Evolutionary conservation across 257 asterid genomes (phyloP).

Genomic region (Fraxinus anomala): DNA sequence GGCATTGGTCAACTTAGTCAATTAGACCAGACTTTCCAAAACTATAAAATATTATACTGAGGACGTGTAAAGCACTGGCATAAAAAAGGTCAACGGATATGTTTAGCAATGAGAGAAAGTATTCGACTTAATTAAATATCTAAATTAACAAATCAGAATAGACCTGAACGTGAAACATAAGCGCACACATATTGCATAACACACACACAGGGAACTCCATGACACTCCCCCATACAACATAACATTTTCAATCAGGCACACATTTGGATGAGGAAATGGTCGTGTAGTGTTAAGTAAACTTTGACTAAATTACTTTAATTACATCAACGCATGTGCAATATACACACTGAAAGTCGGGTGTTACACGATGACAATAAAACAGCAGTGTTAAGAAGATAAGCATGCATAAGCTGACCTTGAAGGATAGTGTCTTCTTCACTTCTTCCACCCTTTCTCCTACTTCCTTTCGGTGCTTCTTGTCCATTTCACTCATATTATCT

Average conservation of each 20-base stretch:
- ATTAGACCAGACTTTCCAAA: not conserved
- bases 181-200: not conserved
- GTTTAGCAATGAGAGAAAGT: not conserved
- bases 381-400: slow-evolving; percentile 7
- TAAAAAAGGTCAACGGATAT: not conserved
- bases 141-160: not conserved
- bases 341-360: slow-evolving; percentile 5
- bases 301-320: slow-evolving; percentile 16
- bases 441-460: slow-evolving; percentile 81
- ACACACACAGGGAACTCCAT: not conserved
- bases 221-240: not conserved
- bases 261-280: not conserved
- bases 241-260: not conserved
- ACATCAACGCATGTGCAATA: too few relatives aligned
- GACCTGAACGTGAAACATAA: not conserved
- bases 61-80: not conserved
- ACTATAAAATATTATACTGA: slow-evolving; percentile 5
- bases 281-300: not conserved
- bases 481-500: slow-evolving; percentile 73
- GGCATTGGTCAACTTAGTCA: slow-evolving; percentile 17
- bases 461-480: slow-evolving; percentile 79
- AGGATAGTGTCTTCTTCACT: slow-evolving; percentile 70
- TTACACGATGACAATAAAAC: slow-evolving; percentile 21
- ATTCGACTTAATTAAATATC: not conserved
- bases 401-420: slow-evolving; percentile 70